Percentiles rank a stretch among this genome's conserved stretches.
Conservation (phyloP, 2,329 filamentous ascomycete genomes). For the Penicillium thymicola region DNA sequence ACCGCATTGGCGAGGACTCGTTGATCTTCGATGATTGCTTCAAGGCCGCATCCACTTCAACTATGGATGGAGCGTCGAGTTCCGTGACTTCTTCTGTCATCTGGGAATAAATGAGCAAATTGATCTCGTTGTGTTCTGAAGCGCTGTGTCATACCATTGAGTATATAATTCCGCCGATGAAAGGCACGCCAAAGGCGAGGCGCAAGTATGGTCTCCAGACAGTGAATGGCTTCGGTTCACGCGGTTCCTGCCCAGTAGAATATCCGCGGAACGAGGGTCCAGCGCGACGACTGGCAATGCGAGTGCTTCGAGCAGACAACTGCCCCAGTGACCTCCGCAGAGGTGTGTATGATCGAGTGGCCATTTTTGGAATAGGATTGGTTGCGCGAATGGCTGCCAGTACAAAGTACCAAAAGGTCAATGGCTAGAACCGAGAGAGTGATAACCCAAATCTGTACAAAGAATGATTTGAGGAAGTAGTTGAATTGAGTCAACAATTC, state of each 20-base stretch:
- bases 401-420: not conserved
- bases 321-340: slow-evolving; percentile 34
- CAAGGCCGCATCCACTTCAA: slow-evolving; percentile 75
- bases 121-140: not conserved
- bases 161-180: slow-evolving; percentile 50
- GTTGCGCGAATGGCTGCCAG: not conserved
- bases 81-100: slow-evolving; percentile 39
- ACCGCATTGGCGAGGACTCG: slow-evolving; percentile 83
- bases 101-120: slow-evolving; percentile 21
- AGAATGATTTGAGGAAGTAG: not conserved
- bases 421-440: not conserved
- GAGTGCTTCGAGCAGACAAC: slow-evolving; percentile 22
- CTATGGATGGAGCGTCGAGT: slow-evolving; percentile 60
- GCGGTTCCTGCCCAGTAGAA: slow-evolving; percentile 23
- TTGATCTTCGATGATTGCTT: slow-evolving; percentile 76
- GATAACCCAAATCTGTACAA: not conserved
- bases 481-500: not conserved
- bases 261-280: slow-evolving; percentile 26
- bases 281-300: slow-evolving; percentile 16
- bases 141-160: slow-evolving; percentile 46
- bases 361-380: slow-evolving; percentile 26
- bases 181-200: slow-evolving; percentile 48
- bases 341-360: slow-evolving; percentile 33
- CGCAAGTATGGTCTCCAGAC: slow-evolving; percentile 49
- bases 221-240: slow-evolving; percentile 29